Percentiles rank a stretch among this genome's conserved stretches.
phyloP scores from a whole-genome alignment of 345 rosid species.

The Capsella bursapastoris region DNA sequence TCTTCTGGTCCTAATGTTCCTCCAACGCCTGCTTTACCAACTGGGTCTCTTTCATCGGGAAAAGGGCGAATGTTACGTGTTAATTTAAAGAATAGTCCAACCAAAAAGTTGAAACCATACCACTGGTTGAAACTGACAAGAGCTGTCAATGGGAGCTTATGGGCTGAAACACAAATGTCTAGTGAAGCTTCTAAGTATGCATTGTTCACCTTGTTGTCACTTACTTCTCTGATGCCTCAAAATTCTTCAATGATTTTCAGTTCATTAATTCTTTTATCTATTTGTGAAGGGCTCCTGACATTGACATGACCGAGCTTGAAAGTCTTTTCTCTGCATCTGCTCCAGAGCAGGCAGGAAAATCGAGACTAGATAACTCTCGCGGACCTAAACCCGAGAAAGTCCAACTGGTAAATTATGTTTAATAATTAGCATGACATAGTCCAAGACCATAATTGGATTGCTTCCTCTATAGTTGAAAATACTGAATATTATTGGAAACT shows the following conservation, averaged over 20 bases:
- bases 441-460: neutral
- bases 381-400: constrained; percentile 84
- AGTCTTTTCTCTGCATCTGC: constrained; percentile 81
- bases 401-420: constrained; percentile 68
- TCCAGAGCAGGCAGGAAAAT: constrained; percentile 60
- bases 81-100: constrained; percentile 56
- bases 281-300: constrained; percentile 79
- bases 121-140: constrained; percentile 96
- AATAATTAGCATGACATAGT: neutral
- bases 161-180: constrained; percentile 95
- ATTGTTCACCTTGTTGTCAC: constrained; percentile 26
- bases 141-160: constrained; percentile 93
- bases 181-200: constrained; percentile 85
- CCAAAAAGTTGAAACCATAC: constrained; percentile 89
- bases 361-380: constrained; percentile 48
- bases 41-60: constrained; percentile 56
- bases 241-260: constrained; percentile 23
- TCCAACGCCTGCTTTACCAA: constrained; percentile 66
- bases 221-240: constrained; percentile 25
- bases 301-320: constrained; percentile 95
- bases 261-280: constrained; percentile 23
- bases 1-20: constrained; percentile 37
- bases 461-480: constrained; percentile 5
- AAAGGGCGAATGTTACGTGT: constrained; percentile 77
- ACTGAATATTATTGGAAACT: constrained; percentile 27